Conservation (phyloP, 768 basidiomycete genomes). For the Xanthoconium stramineum region DNA sequence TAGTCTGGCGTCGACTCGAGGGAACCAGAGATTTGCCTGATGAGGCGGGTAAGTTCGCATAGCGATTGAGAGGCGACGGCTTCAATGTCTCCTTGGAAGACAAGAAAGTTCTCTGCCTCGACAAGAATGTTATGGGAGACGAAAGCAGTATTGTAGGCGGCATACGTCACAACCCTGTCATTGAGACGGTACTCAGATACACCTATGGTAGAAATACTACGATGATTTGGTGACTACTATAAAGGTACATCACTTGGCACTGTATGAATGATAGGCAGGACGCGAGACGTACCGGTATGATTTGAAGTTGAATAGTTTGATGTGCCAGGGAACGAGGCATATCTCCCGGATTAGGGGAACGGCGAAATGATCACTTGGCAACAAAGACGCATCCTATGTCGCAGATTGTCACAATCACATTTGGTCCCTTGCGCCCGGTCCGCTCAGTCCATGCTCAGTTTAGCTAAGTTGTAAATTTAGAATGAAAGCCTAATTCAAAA, state of each 20-base stretch:
- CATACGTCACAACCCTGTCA: slow-evolving; percentile 74
- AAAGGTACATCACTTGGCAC: slow-evolving; percentile 3
- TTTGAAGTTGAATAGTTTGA: slow-evolving; percentile 96
- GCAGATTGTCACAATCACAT: slow-evolving; percentile 24
- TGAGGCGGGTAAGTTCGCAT: slow-evolving; percentile 81
- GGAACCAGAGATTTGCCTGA: slow-evolving; percentile 95
- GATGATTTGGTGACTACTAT: slow-evolving; percentile 76
- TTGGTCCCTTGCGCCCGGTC: too few relatives aligned
- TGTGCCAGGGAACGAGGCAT: slow-evolving; percentile 79
- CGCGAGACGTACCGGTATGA: slow-evolving; percentile 70
- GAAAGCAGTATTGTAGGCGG: slow-evolving; percentile 85
- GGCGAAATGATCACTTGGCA: slow-evolving; percentile 13
- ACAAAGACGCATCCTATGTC: slow-evolving; percentile 22
- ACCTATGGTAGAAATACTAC: slow-evolving; percentile 83
- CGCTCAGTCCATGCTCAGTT: too few relatives aligned
- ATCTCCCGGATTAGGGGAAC: slow-evolving; percentile 21
- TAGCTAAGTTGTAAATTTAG: too few relatives aligned
- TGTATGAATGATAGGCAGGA: not conserved
- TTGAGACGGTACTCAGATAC: slow-evolving; percentile 92
- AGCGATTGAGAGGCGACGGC: slow-evolving; percentile 94
- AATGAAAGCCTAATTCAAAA: too few relatives aligned
- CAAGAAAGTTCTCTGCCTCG: slow-evolving; percentile 98
- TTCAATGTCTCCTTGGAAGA: slow-evolving; percentile 99
- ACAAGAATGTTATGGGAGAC: slow-evolving; percentile 92
- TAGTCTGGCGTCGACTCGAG: slow-evolving; percentile 87